Evolutionary conservation across 106 monocot species (phyloP).

Genomic region (Allium cepa): DNA sequence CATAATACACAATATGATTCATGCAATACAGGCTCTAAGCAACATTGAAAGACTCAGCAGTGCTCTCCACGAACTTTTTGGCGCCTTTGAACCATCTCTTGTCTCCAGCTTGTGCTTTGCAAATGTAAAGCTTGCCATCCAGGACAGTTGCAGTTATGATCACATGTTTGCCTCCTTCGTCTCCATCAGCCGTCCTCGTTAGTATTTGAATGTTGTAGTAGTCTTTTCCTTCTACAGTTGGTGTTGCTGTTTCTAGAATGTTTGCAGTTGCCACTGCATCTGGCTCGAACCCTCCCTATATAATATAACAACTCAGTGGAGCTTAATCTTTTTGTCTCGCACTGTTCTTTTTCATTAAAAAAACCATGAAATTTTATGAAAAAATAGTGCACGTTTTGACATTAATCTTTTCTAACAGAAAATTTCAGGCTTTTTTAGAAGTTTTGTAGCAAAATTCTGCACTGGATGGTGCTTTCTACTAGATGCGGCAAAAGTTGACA

Average conservation of each 20-base stretch:
- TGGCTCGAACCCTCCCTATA: slow-evolving; percentile 85
- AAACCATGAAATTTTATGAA: too few relatives aligned
- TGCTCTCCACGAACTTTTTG: slow-evolving; percentile 82
- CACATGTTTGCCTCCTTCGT: slow-evolving; percentile 94
- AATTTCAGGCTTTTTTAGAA: too few relatives aligned
- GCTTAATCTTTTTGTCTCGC: too few relatives aligned
- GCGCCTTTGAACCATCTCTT: slow-evolving; percentile 99
- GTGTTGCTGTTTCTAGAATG: slow-evolving; percentile 48
- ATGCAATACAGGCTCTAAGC: slow-evolving; percentile 15
- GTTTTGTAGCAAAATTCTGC: too few relatives aligned
- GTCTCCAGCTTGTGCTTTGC: slow-evolving; percentile 97
- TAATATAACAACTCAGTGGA: not conserved
- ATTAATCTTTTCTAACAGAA: too few relatives aligned
- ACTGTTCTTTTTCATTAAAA: too few relatives aligned
- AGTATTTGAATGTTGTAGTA: slow-evolving; percentile 77
- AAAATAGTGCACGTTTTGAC: too few relatives aligned
- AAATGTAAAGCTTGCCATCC: slow-evolving; percentile 91
- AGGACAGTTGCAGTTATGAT: slow-evolving; percentile 68
- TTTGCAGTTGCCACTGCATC: slow-evolving; percentile 81
- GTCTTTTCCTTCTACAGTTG: slow-evolving; percentile 43
- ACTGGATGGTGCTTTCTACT: too few relatives aligned
- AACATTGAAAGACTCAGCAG: slow-evolving; percentile 77
- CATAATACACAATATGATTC: too few relatives aligned
- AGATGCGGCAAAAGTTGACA: too few relatives aligned
- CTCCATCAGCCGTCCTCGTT: slow-evolving; percentile 93